phyloP scores from a whole-genome alignment of 257 asterid species.

The Salvia miltiorrhiza region DNA sequence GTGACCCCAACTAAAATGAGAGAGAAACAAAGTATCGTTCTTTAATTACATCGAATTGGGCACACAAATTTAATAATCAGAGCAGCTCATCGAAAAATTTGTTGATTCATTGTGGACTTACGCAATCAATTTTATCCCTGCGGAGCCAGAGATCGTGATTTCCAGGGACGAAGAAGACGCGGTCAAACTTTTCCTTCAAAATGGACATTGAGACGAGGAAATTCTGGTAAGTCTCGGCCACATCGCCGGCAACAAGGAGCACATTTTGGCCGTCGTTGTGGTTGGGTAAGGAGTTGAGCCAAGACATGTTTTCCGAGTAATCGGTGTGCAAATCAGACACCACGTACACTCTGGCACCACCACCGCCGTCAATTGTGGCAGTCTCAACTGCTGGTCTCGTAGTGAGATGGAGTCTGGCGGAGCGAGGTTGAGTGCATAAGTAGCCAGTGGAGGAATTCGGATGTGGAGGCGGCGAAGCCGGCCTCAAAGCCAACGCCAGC shows the following conservation, averaged over 20 bases:
- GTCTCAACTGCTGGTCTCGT: slow-evolving; percentile 47
- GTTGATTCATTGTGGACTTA: slow-evolving; percentile 24
- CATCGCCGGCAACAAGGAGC: slow-evolving; percentile 86
- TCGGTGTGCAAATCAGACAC: slow-evolving; percentile 91
- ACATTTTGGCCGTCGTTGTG: slow-evolving; percentile 35
- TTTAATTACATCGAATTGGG: not conserved
- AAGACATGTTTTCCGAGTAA: slow-evolving; percentile 64
- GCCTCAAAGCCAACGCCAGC: not conserved
- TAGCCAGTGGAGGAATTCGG: slow-evolving; percentile 10
- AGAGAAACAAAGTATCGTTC: not conserved
- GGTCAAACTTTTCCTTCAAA: slow-evolving; percentile 63
- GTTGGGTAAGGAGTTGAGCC: slow-evolving; percentile 51
- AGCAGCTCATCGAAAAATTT: not conserved
- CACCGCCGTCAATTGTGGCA: slow-evolving; percentile 15
- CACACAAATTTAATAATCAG: not conserved
- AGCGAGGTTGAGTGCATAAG: slow-evolving; percentile 14
- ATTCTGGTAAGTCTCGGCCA: slow-evolving; percentile 68
- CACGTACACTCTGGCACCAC: slow-evolving; percentile 47
- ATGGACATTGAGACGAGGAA: slow-evolving; percentile 62
- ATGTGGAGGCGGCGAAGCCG: slow-evolving; percentile 20
- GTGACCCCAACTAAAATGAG: slow-evolving; percentile 50
- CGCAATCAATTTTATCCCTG: slow-evolving; percentile 41
- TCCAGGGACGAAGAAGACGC: slow-evolving; percentile 79
- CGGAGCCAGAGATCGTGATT: slow-evolving; percentile 94
- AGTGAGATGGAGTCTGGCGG: slow-evolving; percentile 10